A percentile compares a stretch with the other conserved stretches of the same genome.
phyloP scores from a whole-genome alignment of 129 eudicot genomes.

The Lactuca sativa region DNA sequence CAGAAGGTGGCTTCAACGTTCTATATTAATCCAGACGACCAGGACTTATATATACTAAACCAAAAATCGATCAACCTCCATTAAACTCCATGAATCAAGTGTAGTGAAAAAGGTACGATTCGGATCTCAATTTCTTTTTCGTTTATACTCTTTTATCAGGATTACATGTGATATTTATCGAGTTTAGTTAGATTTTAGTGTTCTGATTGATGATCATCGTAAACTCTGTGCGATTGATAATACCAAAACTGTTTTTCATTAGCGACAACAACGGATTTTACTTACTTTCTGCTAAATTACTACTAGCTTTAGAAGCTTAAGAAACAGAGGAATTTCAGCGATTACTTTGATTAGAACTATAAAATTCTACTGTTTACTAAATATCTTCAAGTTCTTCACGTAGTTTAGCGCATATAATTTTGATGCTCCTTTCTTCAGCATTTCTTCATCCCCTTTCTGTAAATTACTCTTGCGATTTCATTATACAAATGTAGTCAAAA shows the following conservation, averaged over 20 bases:
- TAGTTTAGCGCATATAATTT: background rate
- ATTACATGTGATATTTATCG: background rate
- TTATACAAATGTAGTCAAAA: no score
- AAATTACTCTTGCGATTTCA: background rate
- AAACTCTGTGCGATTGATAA: background rate
- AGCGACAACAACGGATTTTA: slow-evolving; percentile 4
- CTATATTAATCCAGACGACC: background rate
- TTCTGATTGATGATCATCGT: slow-evolving; percentile 5
- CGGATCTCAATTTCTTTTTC: background rate
- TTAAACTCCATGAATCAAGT: background rate
- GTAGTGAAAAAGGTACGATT: slow-evolving; percentile 13
- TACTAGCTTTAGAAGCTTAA: background rate
- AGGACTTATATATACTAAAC: background rate
- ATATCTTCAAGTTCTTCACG: background rate
- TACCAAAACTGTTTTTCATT: background rate
- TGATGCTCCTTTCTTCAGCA: background rate
- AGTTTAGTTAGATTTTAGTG: background rate
- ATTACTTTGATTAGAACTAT: background rate
- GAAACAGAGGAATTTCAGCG: background rate
- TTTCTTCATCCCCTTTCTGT: background rate
- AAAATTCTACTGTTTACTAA: background rate
- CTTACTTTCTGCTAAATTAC: background rate
- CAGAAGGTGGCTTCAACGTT: background rate
- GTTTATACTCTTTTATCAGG: background rate
- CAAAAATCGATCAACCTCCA: background rate